These are phyloP conservation scores for Penicillium thymicola DNA, from an alignment of 2,329 filamentous ascomycete species.

Conservation along the genomic window DNA sequence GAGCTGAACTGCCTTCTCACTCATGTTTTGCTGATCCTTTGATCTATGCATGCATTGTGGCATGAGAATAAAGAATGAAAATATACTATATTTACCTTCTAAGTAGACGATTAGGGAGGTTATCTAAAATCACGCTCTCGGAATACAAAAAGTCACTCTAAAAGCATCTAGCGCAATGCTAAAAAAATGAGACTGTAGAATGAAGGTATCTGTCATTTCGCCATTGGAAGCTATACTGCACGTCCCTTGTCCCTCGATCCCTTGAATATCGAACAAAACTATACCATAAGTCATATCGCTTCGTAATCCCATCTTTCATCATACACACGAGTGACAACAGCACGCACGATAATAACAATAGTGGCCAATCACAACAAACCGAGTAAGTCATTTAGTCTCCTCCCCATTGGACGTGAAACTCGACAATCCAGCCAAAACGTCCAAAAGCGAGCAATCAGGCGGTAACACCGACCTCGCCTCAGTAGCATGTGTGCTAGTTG, in stretches of 20 bases:
- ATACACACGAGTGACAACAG: neutral
- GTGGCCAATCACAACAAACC: neutral
- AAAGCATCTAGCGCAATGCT: neutral
- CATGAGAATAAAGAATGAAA: conserved; percentile 13
- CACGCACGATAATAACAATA: neutral
- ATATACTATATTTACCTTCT: neutral
- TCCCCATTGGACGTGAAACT: neutral
- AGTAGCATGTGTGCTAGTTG: conserved; percentile 77
- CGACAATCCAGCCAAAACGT: conserved; percentile 7
- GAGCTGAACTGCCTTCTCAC: neutral
- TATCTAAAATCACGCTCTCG: neutral
- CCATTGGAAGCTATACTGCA: neutral
- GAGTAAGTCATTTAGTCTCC: conserved; percentile 52
- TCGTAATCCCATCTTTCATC: neutral
- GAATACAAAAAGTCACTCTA: neutral
- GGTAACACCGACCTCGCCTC: conserved; percentile 78
- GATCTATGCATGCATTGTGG: conserved; percentile 6
- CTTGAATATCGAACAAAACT: neutral
- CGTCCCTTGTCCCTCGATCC: neutral
- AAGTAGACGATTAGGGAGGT: neutral
- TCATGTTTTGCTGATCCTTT: conserved; percentile 8
- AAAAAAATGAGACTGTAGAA: neutral
- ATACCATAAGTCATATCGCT: neutral
- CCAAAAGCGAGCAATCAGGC: conserved; percentile 53
- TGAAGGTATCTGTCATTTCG: neutral